Conservation (phyloP, 2,329 filamentous ascomycete species). For the Byssoonygena ceratinophila region DNA sequence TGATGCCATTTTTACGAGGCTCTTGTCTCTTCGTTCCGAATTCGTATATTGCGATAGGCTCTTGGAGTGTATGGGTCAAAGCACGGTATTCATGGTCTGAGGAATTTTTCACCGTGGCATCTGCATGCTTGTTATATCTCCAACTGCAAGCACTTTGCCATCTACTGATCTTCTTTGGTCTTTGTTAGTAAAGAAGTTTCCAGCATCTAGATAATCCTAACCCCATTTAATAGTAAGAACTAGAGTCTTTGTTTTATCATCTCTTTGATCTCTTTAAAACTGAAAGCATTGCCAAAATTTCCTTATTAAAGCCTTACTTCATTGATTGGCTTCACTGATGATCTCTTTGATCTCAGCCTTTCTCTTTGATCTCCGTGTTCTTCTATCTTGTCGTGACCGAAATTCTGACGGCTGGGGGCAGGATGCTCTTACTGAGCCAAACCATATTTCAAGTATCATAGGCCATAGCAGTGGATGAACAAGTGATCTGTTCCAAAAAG, state of each 20-base stretch:
- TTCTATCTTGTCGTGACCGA: not conserved
- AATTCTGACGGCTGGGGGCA: no score
- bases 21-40: slow-evolving; percentile 2
- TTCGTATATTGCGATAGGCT: not conserved
- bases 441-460: no score
- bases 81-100: not conserved
- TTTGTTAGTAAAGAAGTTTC: slow-evolving; percentile 1
- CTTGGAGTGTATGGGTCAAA: not conserved
- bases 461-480: no score
- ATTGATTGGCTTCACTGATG: not conserved
- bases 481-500: no score
- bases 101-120: not conserved
- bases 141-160: not conserved
- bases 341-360: slow-evolving; percentile 3
- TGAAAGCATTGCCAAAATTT: not conserved
- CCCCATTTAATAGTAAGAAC: not conserved
- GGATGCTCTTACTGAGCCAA: no score
- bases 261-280: slow-evolving; percentile 5
- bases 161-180: not conserved
- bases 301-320: not conserved
- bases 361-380: slow-evolving; percentile 3
- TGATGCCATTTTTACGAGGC: not conserved
- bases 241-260: slow-evolving; percentile 2
- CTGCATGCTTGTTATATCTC: slow-evolving; percentile 6
- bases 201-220: not conserved